Base-by-base conservation (phyloP, 139 green algal species). In the Edaphochlamys debaryana region DNA sequence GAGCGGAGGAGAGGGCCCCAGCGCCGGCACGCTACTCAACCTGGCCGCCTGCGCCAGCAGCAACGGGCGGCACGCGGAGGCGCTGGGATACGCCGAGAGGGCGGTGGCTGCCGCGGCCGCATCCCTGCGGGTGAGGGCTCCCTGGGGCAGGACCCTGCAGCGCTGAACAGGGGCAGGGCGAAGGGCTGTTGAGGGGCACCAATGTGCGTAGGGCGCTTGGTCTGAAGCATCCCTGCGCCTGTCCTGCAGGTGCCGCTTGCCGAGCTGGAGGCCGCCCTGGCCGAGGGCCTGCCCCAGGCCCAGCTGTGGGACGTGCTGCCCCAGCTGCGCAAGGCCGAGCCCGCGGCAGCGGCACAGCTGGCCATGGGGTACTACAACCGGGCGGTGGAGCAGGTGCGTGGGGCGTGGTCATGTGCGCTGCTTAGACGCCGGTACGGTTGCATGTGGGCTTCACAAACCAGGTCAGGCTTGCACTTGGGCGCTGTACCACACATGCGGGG, bases 331-430 rank as follows among this genome's bases (percentile, higher is more conserved):
- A 22, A 41, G 17, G 41, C 70, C 23, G 52, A 41, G 27, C 19
- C 41, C 6, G 42, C 38, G 1, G 36, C n/a, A 1, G 54, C 27
- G 11, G 70, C 62, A 27, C 66, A 77, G 45, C 58, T 90, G 58
- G 62, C 58, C 27, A 87, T 87, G 74, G 42, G 67, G 9, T 81
- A 85, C 29, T 90, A 75, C 86, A 90, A 87, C 69, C 32, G 80
- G 17, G 86, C 64, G 1, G 86, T 87, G 36, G 79, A 87, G 80
- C 41, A 75, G 60, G 75, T 73, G 62, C 0, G 62, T n/a, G n/a
- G n/a, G n/a, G n/a, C n/a, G n/a, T n/a, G n/a, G n/a, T n/a, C n/a
- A n/a, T n/a, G n/a, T n/a, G n/a, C n/a, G n/a, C n/a, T n/a, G n/a
- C n/a, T n/a, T n/a, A n/a, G n/a, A n/a, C n/a, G n/a, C n/a, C n/a